Conservation (phyloP, 305 asterid genomes). For the Fraxinus albicans region DNA sequence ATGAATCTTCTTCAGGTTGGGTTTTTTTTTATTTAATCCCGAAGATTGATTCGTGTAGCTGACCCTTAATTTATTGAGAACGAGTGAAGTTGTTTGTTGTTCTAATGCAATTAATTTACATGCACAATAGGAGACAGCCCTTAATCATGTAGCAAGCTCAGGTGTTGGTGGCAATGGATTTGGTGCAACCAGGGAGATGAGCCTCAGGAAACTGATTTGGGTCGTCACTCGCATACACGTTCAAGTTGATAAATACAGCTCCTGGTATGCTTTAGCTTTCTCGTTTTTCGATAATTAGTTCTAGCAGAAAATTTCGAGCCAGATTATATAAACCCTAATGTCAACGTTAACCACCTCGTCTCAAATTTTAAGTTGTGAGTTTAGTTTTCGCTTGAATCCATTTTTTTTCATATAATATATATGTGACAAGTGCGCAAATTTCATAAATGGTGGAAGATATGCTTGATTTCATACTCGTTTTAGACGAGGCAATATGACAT, state of each 20-base stretch:
- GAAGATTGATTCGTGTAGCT: neutral
- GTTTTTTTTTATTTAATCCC: neutral
- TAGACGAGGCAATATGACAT: neutral
- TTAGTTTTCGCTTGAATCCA: neutral
- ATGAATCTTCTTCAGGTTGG: slow-evolving; percentile 81
- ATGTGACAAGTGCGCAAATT: too few relatives aligned
- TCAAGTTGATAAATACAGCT: slow-evolving; percentile 65
- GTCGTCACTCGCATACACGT: slow-evolving; percentile 77
- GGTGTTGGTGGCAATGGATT: slow-evolving; percentile 78
- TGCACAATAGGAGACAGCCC: slow-evolving; percentile 68
- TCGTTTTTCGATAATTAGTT: neutral
- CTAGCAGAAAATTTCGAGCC: too few relatives aligned
- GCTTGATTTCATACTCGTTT: neutral
- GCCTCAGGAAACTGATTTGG: slow-evolving; percentile 76
- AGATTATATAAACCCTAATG: too few relatives aligned
- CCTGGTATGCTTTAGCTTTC: slow-evolving; percentile 45
- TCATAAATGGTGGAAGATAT: neutral
- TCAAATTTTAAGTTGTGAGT: neutral
- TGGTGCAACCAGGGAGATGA: slow-evolving; percentile 86
- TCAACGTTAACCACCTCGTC: neutral
- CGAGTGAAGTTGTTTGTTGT: neutral
- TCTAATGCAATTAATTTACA: neutral
- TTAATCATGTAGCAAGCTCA: slow-evolving; percentile 73
- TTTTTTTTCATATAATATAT: too few relatives aligned
- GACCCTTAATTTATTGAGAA: neutral